Evolutionary conservation across 305 asterid species (phyloP).

Genomic region (Fraxinus velutina): DNA sequence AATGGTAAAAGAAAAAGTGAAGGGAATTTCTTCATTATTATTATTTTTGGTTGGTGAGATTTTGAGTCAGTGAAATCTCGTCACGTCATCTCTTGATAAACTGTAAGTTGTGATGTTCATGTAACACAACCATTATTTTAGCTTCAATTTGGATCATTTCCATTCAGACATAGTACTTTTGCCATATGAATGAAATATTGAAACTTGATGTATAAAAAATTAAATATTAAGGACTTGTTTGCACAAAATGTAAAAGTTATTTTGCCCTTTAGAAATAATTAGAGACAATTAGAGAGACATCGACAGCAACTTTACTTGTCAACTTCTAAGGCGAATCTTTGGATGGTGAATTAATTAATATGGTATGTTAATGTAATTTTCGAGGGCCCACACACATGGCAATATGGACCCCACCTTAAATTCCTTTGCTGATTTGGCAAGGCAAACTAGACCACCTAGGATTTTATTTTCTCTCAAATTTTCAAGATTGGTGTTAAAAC

Average conservation of each 20-base stretch:
- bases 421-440: constrained; percentile 24
- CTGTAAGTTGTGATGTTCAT: too few relatives aligned
- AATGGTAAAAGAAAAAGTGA: too few relatives aligned
- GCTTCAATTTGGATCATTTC: not conserved
- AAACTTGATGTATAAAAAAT: not conserved
- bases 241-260: not conserved
- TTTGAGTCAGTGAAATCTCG: too few relatives aligned
- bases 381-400: not conserved
- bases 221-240: not conserved
- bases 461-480: not conserved
- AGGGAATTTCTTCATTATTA: too few relatives aligned
- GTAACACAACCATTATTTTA: not conserved
- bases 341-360: constrained; percentile 25
- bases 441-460: not conserved
- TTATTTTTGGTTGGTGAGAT: too few relatives aligned
- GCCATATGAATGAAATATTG: not conserved
- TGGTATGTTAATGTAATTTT: not conserved
- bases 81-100: too few relatives aligned
- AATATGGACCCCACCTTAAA: constrained; percentile 19
- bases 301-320: constrained; percentile 27
- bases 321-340: constrained; percentile 30
- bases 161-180: not conserved
- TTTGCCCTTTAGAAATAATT: not conserved
- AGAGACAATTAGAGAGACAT: constrained; percentile 6
- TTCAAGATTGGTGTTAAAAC: not conserved